phyloP scores from a whole-genome alignment of 129 eudicot genomes.

The Artemisia tridentata region DNA sequence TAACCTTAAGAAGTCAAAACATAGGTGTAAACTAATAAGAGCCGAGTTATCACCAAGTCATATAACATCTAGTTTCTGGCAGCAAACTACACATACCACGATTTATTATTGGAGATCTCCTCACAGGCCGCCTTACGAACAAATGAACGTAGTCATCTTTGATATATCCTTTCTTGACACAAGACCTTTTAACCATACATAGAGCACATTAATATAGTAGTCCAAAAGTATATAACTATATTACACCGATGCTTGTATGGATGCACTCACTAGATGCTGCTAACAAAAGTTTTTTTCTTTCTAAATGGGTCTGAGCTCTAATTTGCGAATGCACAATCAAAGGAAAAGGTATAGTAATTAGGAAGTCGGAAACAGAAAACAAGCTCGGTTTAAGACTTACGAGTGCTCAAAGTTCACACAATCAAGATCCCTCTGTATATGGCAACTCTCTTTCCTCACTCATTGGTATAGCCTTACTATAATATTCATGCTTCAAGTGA shows the following conservation, averaged over 20 bases:
- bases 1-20: constrained; percentile 51
- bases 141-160: constrained; percentile 87
- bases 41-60: constrained; percentile 5
- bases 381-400: too few species aligned
- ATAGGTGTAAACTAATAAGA: constrained; percentile 13
- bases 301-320: too few species aligned
- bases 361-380: too few species aligned
- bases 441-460: too few species aligned
- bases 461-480: too few species aligned
- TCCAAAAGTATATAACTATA: not conserved
- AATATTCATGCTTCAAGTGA: too few species aligned
- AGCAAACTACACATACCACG: constrained; percentile 63
- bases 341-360: too few species aligned
- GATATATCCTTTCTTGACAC: constrained; percentile 93
- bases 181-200: constrained; percentile 54
- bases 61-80: constrained; percentile 13
- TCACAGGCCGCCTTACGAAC: constrained; percentile 82
- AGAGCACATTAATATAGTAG: not conserved
- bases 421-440: too few species aligned
- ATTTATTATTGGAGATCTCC: constrained; percentile 92
- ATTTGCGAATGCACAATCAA: too few species aligned
- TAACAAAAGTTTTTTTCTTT: not conserved
- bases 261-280: not conserved
- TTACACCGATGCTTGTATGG: constrained; percentile 6
- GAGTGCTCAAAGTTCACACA: too few species aligned